These are phyloP conservation scores for Lentinula lateritia DNA, from an alignment of 768 basidiomycete genomes.

Conservation along the genomic window DNA sequence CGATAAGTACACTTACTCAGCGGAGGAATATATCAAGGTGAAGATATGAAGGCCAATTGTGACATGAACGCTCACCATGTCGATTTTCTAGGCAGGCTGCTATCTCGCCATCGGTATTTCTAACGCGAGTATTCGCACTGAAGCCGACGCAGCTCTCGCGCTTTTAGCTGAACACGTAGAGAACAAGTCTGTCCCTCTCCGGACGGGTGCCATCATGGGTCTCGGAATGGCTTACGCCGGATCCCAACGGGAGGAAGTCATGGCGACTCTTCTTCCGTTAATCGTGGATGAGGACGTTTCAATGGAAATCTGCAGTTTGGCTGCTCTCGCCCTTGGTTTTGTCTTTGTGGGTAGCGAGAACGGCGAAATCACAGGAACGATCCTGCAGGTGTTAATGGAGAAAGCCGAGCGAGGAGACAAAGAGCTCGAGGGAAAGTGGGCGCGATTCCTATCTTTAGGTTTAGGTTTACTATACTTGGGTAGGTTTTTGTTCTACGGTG, in stretches of 20 bases:
- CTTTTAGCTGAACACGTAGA: constrained; percentile 87
- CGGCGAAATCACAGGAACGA: constrained; percentile 84
- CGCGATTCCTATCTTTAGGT: constrained; percentile 84
- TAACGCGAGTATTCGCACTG: constrained; percentile 83
- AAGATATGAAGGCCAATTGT: background rate
- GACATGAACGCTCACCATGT: background rate
- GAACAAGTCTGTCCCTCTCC: constrained; percentile 78
- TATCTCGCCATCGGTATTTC: constrained; percentile 92
- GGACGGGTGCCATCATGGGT: constrained; percentile 86
- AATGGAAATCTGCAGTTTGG: constrained; percentile 85
- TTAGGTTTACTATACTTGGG: constrained; percentile 89
- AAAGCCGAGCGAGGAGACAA: constrained; percentile 55
- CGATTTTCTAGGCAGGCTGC: constrained; percentile 65
- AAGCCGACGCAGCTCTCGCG: constrained; percentile 89
- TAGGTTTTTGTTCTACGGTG: constrained; percentile 24
- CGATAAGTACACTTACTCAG: constrained; percentile 95
- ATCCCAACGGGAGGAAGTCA: constrained; percentile 84
- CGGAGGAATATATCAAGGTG: constrained; percentile 95
- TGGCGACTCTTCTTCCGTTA: constrained; percentile 70
- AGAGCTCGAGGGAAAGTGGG: constrained; percentile 89
- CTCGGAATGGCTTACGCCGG: constrained; percentile 93
- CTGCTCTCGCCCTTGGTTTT: constrained; percentile 88
- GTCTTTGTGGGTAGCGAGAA: constrained; percentile 94
- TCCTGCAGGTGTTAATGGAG: constrained; percentile 91
- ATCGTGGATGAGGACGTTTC: constrained; percentile 76